A percentile compares a stretch with the other conserved stretches of the same genome.
phyloP scores from a whole-genome alignment of 495 filamentous ascomycete genomes.

The Talaromyces wortmannii region DNA sequence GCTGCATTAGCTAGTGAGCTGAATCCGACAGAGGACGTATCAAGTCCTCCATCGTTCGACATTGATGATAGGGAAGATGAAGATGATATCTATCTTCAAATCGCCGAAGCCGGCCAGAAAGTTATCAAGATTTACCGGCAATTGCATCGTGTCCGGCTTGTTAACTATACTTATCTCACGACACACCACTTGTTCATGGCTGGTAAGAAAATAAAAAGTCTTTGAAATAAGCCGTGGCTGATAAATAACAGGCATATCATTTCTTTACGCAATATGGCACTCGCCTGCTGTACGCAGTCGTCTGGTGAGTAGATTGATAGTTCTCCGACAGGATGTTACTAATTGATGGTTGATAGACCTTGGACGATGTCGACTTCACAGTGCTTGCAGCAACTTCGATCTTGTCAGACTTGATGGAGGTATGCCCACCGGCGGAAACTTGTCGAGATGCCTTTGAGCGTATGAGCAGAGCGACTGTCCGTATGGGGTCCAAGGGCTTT shows the following conservation, averaged over 20 bases:
- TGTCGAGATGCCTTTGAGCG: slow-evolving; percentile 93
- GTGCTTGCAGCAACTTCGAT: slow-evolving; percentile 93
- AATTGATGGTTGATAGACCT: slow-evolving; percentile 43
- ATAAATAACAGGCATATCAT: slow-evolving; percentile 64
- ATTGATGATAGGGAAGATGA: slow-evolving; percentile 71
- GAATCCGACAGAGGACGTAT: slow-evolving; percentile 59
- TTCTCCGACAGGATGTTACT: not conserved
- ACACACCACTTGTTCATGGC: slow-evolving; percentile 98
- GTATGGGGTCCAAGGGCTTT: slow-evolving; percentile 76
- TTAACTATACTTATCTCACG: slow-evolving; percentile 95
- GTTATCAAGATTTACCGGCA: slow-evolving; percentile 87
- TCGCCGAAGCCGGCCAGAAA: slow-evolving; percentile 90
- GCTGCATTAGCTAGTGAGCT: slow-evolving; percentile 74
- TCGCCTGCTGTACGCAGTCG: slow-evolving; percentile 79
- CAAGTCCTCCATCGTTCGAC: slow-evolving; percentile 49
- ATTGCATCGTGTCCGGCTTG: slow-evolving; percentile 77
- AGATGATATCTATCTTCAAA: slow-evolving; percentile 84
- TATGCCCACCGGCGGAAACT: slow-evolving; percentile 74
- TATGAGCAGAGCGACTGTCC: slow-evolving; percentile 89
- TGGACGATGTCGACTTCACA: slow-evolving; percentile 95
- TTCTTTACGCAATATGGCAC: slow-evolving; percentile 96
- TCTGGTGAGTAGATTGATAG: slow-evolving; percentile 49
- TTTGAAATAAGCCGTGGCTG: not conserved
- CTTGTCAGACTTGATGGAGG: slow-evolving; percentile 64
- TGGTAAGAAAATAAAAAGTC: slow-evolving; percentile 37